Conservation (phyloP, 306 rosid species). For the Canavalia gladiata region DNA sequence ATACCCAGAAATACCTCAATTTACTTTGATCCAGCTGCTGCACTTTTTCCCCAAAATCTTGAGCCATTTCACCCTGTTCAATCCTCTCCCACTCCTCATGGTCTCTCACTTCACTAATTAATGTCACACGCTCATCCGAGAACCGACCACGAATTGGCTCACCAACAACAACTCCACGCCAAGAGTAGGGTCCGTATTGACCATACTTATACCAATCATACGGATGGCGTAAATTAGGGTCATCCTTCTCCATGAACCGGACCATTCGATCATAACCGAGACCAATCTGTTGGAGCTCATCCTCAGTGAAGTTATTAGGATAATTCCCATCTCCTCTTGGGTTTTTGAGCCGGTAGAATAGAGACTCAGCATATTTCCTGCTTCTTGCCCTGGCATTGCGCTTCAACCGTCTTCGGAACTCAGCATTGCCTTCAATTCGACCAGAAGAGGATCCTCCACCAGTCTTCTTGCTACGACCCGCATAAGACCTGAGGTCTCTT, state of each 20-base stretch:
- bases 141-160: slow-evolving; percentile 82
- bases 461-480: slow-evolving; percentile 77
- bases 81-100: slow-evolving; percentile 94
- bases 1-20: slow-evolving; percentile 79
- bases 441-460: slow-evolving; percentile 64
- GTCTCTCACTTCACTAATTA: slow-evolving; percentile 79
- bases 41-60: slow-evolving; percentile 71
- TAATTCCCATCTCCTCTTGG: slow-evolving; percentile 58
- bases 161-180: slow-evolving; percentile 92
- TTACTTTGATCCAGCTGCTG: slow-evolving; percentile 68
- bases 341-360: slow-evolving; percentile 78
- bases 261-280: slow-evolving; percentile 90
- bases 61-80: slow-evolving; percentile 81
- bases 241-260: slow-evolving; percentile 89
- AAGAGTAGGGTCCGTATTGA: slow-evolving; percentile 82
- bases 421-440: slow-evolving; percentile 69
- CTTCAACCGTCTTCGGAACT: slow-evolving; percentile 62
- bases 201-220: slow-evolving; percentile 95
- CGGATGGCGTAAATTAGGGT: slow-evolving; percentile 85
- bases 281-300: slow-evolving; percentile 83
- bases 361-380: slow-evolving; percentile 73
- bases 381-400: slow-evolving; percentile 65
- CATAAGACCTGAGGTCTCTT: slow-evolving; percentile 59
- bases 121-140: slow-evolving; percentile 76
- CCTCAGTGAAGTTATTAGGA: slow-evolving; percentile 82